Percentiles rank a stretch among this genome's conserved stretches.
phyloP scores from a whole-genome alignment of 1,284 basidiomycete genomes.

The Xerocomus amazonicus region DNA sequence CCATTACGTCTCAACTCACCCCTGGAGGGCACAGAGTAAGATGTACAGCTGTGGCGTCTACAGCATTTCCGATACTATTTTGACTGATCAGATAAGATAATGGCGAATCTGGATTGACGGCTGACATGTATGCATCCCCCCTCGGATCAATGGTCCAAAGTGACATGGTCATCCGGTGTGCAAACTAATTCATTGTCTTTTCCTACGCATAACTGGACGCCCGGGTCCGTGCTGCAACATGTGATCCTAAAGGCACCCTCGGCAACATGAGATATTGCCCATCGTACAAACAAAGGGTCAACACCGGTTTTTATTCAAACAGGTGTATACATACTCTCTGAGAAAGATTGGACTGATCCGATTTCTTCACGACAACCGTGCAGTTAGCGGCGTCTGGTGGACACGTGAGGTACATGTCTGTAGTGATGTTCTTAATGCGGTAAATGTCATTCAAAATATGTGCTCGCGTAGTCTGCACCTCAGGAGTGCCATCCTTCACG shows the following conservation, averaged over 20 bases:
- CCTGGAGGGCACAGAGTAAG: background rate
- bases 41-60: background rate
- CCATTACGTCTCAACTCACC: too few species aligned
- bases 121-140: conserved; percentile 1
- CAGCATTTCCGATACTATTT: background rate
- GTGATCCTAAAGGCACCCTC: background rate
- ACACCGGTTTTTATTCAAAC: background rate
- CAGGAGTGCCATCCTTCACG: background rate
- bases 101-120: background rate
- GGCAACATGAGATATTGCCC: background rate
- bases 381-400: background rate
- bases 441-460: background rate
- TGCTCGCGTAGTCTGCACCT: background rate
- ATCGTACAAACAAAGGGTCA: background rate
- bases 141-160: conserved; percentile 1
- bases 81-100: background rate
- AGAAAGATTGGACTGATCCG: background rate
- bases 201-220: background rate
- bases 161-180: background rate
- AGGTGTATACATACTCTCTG: background rate
- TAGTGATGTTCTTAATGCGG: background rate
- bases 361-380: background rate
- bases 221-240: background rate
- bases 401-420: background rate
- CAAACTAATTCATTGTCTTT: background rate